These are phyloP conservation scores for Plectosphaerella plurivora DNA, from an alignment of 2,329 filamentous ascomycete species.

Conservation along the genomic window DNA sequence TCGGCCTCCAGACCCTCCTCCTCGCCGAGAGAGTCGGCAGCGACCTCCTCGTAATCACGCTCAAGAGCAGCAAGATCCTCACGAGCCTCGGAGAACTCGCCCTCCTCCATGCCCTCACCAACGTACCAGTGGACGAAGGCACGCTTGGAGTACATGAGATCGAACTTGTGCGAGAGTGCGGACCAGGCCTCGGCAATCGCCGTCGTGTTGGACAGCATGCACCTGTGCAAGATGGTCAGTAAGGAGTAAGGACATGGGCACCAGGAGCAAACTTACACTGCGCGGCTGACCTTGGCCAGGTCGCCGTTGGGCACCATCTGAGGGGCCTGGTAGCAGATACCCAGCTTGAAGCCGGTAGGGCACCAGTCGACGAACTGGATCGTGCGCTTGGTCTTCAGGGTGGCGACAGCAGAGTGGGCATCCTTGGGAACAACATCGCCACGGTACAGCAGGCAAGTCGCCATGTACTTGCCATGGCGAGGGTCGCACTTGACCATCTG, in stretches of 20 bases:
- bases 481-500: constrained; percentile 99
- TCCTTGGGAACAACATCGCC: constrained; percentile 98
- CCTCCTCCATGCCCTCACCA: constrained; percentile 99
- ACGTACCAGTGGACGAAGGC: constrained; percentile 99
- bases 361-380: constrained; percentile 99
- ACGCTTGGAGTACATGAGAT: constrained; percentile 99
- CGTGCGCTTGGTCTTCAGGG: constrained; percentile 98
- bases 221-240: constrained; percentile 42
- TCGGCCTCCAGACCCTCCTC: constrained; percentile 84
- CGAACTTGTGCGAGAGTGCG: constrained; percentile 94
- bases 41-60: constrained; percentile 98
- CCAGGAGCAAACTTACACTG: constrained; percentile 66
- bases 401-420: constrained; percentile 85
- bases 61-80: constrained; percentile 97
- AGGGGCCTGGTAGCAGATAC: constrained; percentile 99
- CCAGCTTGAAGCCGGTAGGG: constrained; percentile 99
- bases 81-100: constrained; percentile 98
- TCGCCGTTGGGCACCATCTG: constrained; percentile 95
- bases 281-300: constrained; percentile 95
- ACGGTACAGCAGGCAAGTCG: constrained; percentile 95
- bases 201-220: constrained; percentile 99
- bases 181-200: constrained; percentile 98
- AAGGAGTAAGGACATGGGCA: background rate
- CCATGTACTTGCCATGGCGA: constrained; percentile 99
- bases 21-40: constrained; percentile 84